Evolutionary conservation across 73 alveolate genomes (phyloP).

Genomic region (Tetrahymena thermophila): DNA sequence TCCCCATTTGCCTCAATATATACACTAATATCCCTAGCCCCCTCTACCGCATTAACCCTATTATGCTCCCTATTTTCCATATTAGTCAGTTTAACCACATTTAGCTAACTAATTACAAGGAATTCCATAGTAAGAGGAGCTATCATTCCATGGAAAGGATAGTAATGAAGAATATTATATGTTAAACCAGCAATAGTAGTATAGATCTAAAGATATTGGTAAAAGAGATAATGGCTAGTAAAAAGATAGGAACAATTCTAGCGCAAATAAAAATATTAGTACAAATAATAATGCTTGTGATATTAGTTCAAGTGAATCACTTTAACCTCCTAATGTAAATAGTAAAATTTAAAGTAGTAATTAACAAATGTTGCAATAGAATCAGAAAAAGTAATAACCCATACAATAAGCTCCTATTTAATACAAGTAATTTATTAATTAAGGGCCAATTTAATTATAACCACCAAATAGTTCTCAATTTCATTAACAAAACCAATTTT

Average conservation of each 20-base stretch:
- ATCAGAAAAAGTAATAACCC: background rate
- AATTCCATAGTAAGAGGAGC: background rate
- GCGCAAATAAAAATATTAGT: background rate
- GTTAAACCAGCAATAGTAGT: background rate
- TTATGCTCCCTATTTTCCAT: too few species aligned
- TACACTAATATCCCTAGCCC: background rate
- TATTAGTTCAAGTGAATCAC: background rate
- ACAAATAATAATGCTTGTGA: background rate
- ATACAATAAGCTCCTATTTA: background rate
- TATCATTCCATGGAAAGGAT: background rate
- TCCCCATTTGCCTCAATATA: background rate
- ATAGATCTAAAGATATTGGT: background rate
- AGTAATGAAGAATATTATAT: background rate
- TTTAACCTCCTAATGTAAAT: background rate
- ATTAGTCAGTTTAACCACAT: background rate
- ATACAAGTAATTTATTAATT: background rate
- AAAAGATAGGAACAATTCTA: background rate
- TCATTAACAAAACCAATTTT: background rate
- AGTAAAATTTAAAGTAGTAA: background rate
- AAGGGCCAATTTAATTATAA: background rate
- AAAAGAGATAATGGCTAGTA: background rate
- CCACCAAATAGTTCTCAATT: background rate
- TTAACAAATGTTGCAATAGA: background rate
- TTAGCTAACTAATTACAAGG: background rate
- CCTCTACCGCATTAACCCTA: too few species aligned